Conservation (phyloP, 208 protist species). For the Acanthamoeba quina region DNA sequence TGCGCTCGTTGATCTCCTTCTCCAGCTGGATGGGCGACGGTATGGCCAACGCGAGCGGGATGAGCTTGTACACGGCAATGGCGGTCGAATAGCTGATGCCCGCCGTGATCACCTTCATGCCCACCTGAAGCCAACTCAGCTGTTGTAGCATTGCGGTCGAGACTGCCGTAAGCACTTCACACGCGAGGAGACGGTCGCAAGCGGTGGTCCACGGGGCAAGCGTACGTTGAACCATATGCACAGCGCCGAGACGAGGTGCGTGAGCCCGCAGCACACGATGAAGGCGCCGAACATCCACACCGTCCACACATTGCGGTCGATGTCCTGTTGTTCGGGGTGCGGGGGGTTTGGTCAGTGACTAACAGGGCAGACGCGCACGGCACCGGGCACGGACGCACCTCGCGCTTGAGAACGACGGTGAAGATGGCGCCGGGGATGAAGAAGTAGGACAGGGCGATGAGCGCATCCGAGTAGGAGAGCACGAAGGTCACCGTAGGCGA, state of each 20-base stretch:
- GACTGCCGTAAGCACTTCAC: background rate
- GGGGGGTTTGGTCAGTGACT: no score
- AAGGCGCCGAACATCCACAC: slow-evolving; percentile 34
- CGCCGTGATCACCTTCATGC: slow-evolving; percentile 32
- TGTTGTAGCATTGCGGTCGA: background rate
- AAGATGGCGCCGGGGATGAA: slow-evolving; percentile 52
- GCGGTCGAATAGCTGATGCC: slow-evolving; percentile 47
- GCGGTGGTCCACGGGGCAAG: no score
- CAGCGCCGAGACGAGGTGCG: background rate
- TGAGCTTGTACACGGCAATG: slow-evolving; percentile 54
- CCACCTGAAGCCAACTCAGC: background rate
- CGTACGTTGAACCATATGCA: background rate
- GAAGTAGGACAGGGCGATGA: slow-evolving; percentile 27
- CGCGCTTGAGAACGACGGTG: background rate
- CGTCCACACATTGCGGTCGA: background rate
- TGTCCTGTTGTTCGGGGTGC: background rate
- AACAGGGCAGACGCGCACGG: background rate
- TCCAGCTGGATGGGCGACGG: slow-evolving; percentile 38
- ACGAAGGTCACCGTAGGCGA: slow-evolving; percentile 2
- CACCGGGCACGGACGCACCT: background rate
- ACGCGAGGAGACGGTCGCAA: background rate
- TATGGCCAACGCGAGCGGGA: slow-evolving; percentile 46
- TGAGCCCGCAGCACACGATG: slow-evolving; percentile 27
- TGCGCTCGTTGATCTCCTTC: slow-evolving; percentile 35
- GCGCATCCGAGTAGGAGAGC: background rate